Evolutionary conservation across 208 protist genomes (phyloP), one percentile per base, ranked within the genome.

Genomic region (Trypanosoma melophagium): DNA sequence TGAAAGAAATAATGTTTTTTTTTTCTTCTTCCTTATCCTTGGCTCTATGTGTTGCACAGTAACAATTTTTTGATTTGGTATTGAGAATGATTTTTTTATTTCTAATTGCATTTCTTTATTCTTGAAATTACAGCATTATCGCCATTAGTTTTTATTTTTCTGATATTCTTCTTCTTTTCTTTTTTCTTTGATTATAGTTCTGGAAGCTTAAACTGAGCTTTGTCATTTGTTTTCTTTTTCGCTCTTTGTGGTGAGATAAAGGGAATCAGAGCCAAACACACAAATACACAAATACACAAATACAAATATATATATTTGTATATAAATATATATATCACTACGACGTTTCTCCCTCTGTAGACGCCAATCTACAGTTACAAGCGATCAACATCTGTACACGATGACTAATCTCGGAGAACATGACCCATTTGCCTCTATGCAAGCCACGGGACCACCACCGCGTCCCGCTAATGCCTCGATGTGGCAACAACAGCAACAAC

Each of bases 1-100:
- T 74, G 41, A 44, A 28, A 51, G n/a, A 60, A 40, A n/a, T 57
- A 60, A n/a, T 40, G 9, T 12, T 47, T 2, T 47, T 47, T n/a
- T n/a, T 47, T n/a, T 47, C 41, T 28, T 54, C 28, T 54, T 51
- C 35, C 7, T 57, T 50, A 17, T 13, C 16, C 5, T 13, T 49
- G 16, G n/a, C 22, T 3, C n/a, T 22, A 54, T 3, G 31, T n/a
- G 45, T 41, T 17, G 12, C 3, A 44, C 41, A 0, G 44, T 31
- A 24, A 21, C 8, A 8, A 16, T 55, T 31, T 31, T 3, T 1
- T 55, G 12, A 24, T 22, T 55, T 22, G 12, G 4, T 3, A 2
- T 16, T 17, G 51, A 55, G 24, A 55, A 55, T 55, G 19, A 12
- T 55, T 25, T 16, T 55, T 25, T 25, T 55, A 16, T 55, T 55